Percentiles rank a stretch among this genome's conserved stretches.
phyloP scores from a whole-genome alignment of 148 eudicot species.

The Diospyros lotus region DNA sequence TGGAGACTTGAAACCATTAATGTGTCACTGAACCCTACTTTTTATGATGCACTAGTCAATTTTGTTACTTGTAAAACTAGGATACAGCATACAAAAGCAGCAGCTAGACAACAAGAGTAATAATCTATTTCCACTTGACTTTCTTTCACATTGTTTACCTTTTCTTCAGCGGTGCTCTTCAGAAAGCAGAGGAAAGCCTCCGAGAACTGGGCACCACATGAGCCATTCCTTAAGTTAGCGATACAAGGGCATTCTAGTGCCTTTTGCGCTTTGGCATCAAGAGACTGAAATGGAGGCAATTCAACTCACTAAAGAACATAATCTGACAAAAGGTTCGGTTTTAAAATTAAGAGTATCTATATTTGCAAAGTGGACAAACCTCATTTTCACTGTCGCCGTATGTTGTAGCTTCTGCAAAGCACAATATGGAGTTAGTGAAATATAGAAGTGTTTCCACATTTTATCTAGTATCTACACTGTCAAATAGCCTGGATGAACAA shows the following conservation, averaged over 20 bases:
- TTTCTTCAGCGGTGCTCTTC: conserved; percentile 84
- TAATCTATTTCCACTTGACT: background rate
- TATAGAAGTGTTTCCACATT: conserved; percentile 7
- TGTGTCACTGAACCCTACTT: background rate
- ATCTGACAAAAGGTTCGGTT: background rate
- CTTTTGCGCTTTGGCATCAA: conserved; percentile 71
- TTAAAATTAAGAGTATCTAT: background rate
- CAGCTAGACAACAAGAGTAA: background rate
- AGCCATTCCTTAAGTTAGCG: conserved; percentile 65
- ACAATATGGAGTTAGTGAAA: conserved; percentile 13
- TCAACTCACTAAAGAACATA: conserved; percentile 10
- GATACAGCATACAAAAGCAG: background rate
- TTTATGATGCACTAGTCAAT: background rate
- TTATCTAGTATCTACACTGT: background rate
- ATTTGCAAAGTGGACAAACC: conserved; percentile 31
- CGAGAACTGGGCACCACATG: conserved; percentile 82
- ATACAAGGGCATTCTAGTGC: conserved; percentile 92
- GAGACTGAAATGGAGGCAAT: conserved; percentile 41
- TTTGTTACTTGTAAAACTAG: background rate
- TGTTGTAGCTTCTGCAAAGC: conserved; percentile 75
- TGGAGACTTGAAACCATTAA: no score
- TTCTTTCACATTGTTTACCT: conserved; percentile 32
- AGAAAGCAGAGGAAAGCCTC: conserved; percentile 88
- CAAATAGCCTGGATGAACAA: conserved; percentile 1
- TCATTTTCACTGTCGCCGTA: conserved; percentile 52